Evolutionary conservation across 805 yeast genomes (phyloP).

Genomic region (Wickerhamomyces xylosicus): DNA sequence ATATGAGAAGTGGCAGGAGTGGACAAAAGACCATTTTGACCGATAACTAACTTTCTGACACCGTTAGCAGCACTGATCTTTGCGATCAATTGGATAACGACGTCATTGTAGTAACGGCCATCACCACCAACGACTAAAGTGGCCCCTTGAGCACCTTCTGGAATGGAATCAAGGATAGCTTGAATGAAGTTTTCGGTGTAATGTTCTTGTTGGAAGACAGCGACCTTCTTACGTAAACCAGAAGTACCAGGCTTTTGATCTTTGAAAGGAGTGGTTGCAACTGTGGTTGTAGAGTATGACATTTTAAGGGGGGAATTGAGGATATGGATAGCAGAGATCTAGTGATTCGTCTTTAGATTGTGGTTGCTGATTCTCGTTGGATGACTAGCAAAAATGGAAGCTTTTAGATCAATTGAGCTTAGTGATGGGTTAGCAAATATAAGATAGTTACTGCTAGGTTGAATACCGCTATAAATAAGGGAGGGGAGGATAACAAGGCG

Average conservation of each 20-base stretch:
- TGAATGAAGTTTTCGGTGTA: conserved; percentile 94
- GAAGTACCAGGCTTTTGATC: conserved; percentile 99
- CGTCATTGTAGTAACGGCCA: conserved; percentile 84
- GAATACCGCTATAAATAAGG: too few species aligned
- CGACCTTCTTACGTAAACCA: conserved; percentile 87
- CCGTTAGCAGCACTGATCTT: conserved; percentile 87
- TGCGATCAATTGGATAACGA: conserved; percentile 72
- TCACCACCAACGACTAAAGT: conserved; percentile 93
- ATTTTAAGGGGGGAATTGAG: not conserved
- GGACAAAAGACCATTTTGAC: conserved; percentile 79
- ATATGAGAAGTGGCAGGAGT: conserved; percentile 97
- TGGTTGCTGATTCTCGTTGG: too few species aligned
- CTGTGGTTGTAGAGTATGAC: conserved; percentile 14
- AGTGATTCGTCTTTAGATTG: not conserved
- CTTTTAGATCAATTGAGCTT: too few species aligned
- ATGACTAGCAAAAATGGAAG: too few species aligned
- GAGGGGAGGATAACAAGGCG: too few species aligned
- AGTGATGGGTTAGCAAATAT: too few species aligned
- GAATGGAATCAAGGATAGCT: conserved; percentile 74
- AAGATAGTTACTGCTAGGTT: too few species aligned
- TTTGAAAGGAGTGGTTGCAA: conserved; percentile 62
- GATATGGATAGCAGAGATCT: not conserved
- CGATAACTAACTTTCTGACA: conserved; percentile 73
- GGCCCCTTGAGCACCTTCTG: conserved; percentile 72
- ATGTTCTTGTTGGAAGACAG: conserved; percentile 63